phyloP scores from a whole-genome alignment of 768 basidiomycete genomes.

The Cystobasidium ongulense region DNA sequence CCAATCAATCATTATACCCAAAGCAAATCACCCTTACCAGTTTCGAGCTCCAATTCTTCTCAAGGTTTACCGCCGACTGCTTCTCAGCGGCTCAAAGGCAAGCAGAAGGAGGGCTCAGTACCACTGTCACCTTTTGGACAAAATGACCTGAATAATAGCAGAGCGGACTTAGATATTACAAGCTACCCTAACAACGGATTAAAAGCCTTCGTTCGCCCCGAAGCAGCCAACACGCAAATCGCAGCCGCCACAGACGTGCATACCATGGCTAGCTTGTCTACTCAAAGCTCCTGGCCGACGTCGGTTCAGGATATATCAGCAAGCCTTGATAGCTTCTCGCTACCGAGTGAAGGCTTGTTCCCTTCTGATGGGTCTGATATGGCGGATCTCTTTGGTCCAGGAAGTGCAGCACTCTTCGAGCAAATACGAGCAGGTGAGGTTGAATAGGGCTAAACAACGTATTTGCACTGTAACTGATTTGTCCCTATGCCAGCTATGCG shows the following conservation, averaged over 20 bases:
- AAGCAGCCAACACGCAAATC: background rate
- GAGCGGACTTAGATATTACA: background rate
- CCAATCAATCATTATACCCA: background rate
- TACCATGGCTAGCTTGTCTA: background rate
- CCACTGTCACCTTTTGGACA: background rate
- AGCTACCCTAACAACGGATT: background rate
- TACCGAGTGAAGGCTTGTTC: slow-evolving; percentile 2
- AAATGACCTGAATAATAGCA: background rate
- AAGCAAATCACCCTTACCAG: background rate
- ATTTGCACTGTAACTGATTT: background rate
- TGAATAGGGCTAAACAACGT: too few relatives aligned
- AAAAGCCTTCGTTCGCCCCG: background rate
- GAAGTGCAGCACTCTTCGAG: slow-evolving; percentile 1
- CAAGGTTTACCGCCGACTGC: background rate
- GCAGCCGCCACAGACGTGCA: background rate
- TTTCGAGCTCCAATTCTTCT: background rate
- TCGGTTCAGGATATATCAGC: background rate
- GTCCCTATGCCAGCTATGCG: background rate
- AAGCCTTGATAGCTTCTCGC: background rate
- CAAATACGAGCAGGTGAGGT: background rate
- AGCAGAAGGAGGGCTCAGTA: background rate
- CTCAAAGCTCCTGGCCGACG: background rate
- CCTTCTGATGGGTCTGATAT: background rate
- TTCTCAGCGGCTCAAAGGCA: background rate
- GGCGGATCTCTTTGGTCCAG: slow-evolving; percentile 4